phyloP scores from a whole-genome alignment of 2,329 filamentous ascomycete species.

The Xylaria digitata region DNA sequence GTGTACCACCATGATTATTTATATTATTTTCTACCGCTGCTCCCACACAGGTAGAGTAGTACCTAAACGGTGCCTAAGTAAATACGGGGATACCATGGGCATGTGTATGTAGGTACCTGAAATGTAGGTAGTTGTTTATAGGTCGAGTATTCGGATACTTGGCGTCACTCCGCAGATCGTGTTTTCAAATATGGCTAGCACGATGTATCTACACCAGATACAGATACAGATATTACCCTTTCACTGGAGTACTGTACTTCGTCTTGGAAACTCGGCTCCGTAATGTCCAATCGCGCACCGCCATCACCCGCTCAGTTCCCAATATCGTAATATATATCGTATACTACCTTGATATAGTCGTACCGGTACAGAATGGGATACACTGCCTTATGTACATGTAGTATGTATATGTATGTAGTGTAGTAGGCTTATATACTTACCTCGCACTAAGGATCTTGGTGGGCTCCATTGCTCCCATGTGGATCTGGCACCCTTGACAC shows the following conservation, averaged over 20 bases:
- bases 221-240: neutral
- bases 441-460: constrained; percentile 17
- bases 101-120: neutral
- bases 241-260: neutral
- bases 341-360: neutral
- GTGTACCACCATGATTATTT: no score
- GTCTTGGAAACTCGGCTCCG: constrained; percentile 2
- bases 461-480: constrained; percentile 34
- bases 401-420: neutral
- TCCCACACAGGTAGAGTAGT: no score
- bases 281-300: neutral
- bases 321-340: no score
- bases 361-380: neutral
- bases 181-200: neutral
- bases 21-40: no score
- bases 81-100: no score
- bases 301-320: no score
- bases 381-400: no score
- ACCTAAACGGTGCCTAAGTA: no score
- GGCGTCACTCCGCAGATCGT: constrained; percentile 8
- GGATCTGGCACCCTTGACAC: constrained; percentile 35
- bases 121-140: neutral
- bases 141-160: neutral
- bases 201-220: neutral
- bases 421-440: neutral